Evolutionary conservation across 2,329 filamentous ascomycete genomes (phyloP).

Genomic region (Phyllosticta citribraziliensis): DNA sequence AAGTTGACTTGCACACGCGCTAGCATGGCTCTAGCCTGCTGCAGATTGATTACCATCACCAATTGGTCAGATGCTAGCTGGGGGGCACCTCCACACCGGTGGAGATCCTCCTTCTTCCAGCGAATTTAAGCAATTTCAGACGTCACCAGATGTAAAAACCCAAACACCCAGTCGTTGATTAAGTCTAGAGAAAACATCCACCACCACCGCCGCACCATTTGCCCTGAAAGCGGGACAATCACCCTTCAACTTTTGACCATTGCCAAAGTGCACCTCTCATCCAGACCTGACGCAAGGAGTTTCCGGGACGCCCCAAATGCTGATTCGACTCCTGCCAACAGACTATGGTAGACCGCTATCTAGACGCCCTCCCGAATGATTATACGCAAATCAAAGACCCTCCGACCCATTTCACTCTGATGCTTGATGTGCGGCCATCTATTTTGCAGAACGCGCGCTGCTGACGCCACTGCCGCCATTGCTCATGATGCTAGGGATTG

Average conservation of each 20-base stretch:
- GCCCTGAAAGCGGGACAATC: neutral
- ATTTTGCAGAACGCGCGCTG: constrained; percentile 8
- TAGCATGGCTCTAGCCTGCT: neutral
- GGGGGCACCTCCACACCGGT: too few relatives aligned
- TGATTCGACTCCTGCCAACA: constrained; percentile 6
- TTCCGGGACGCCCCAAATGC: constrained; percentile 8
- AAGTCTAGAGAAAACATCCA: neutral
- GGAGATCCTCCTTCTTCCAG: too few relatives aligned
- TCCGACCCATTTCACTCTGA: neutral
- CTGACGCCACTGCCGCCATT: constrained; percentile 1
- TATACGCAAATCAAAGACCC: neutral
- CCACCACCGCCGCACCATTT: neutral
- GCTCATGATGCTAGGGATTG: constrained; percentile 10
- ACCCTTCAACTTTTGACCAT: constrained; percentile 6
- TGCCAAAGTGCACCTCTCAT: constrained; percentile 5
- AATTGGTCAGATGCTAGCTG: neutral
- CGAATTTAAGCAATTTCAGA: neutral
- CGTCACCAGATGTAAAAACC: neutral
- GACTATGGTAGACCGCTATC: constrained; percentile 1
- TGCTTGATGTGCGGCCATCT: neutral
- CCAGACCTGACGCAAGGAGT: constrained; percentile 5
- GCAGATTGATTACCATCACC: neutral
- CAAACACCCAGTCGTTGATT: neutral
- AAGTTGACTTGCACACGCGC: neutral
- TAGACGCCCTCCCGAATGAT: constrained; percentile 4